Percentiles rank a stretch among this genome's conserved stretches.
Evolutionary conservation across 2,329 filamentous ascomycete genomes (phyloP).

Genomic region (Malbranchea cinnamomea): DNA sequence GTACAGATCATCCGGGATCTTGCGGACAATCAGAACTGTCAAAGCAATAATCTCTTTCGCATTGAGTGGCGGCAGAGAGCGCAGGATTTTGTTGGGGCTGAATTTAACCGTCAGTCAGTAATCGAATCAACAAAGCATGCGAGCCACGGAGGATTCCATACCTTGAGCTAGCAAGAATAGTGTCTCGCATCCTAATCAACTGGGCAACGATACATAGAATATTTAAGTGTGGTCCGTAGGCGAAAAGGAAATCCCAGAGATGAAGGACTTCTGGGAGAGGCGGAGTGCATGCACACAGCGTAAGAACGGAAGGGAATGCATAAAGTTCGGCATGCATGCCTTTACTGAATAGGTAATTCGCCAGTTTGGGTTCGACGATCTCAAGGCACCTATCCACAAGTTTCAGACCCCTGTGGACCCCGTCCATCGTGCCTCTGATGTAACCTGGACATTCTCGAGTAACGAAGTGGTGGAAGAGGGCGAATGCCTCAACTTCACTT

Average conservation of each 20-base stretch:
- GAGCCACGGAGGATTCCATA: slow-evolving; percentile 27
- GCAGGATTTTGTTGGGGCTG: slow-evolving; percentile 84
- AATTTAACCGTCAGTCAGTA: slow-evolving; percentile 3
- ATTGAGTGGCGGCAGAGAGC: slow-evolving; percentile 71
- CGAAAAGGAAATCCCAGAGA: slow-evolving; percentile 94
- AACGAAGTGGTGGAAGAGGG: slow-evolving; percentile 75
- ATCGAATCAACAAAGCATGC: slow-evolving; percentile 8
- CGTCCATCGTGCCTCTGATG: slow-evolving; percentile 90
- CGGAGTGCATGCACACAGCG: slow-evolving; percentile 88
- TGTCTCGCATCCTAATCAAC: slow-evolving; percentile 71
- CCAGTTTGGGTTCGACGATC: slow-evolving; percentile 80
- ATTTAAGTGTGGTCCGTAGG: slow-evolving; percentile 88
- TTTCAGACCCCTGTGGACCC: slow-evolving; percentile 80
- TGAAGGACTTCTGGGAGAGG: slow-evolving; percentile 83
- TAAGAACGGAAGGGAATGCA: slow-evolving; percentile 88
- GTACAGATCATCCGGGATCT: slow-evolving; percentile 83
- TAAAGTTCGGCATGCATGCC: slow-evolving; percentile 88
- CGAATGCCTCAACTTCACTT: slow-evolving; percentile 88
- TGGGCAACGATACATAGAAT: slow-evolving; percentile 95
- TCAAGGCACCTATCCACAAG: slow-evolving; percentile 85
- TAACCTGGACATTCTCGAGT: slow-evolving; percentile 84
- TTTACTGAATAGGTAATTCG: slow-evolving; percentile 68
- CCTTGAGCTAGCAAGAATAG: slow-evolving; percentile 73
- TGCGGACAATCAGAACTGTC: slow-evolving; percentile 72
- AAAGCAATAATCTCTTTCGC: slow-evolving; percentile 72